Base-by-base conservation (phyloP, 441 rosid genomes). In the Pelargonium australe region DNA sequence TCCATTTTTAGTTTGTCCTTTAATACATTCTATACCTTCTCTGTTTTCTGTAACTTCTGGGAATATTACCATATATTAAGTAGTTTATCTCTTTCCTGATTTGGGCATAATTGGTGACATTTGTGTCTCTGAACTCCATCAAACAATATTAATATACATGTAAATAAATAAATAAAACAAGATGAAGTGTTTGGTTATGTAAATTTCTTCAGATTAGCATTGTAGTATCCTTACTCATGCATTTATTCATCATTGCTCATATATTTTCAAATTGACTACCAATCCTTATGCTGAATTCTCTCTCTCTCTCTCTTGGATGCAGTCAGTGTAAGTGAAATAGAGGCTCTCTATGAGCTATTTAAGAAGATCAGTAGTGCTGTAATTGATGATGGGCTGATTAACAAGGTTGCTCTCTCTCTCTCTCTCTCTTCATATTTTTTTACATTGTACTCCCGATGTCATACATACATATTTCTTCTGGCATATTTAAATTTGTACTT, bases 281-380 rank as follows among this genome's bases (percentile, higher is more conserved):
- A 34, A 34, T 34, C 1, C 40, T 34, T 34, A 34, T n/a, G n/a
- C n/a, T n/a, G n/a, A n/a, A n/a, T n/a, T n/a, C n/a, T n/a, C n/a
- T n/a, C n/a, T n/a, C 40, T 8, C 71, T 72, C 60, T 67, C 64
- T 55, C 69, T 61, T 64, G 20, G 73, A 16, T 85, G 91, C 91
- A 94, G 98, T 94, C 75, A 91, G 92, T 72, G 98, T 94, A 61
- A 94, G 98, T 80, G 97, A 94, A 85, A 88, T 94, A 63, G 97
- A 94, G 79, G 98, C 97, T 16, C 89, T 94, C 37, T 94, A 94
- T 72, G 98, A 94, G 81, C 95, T 94, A 28, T 94, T 94, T 73
- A 94, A 94, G 88, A 94, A 91, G 87, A 94, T 94, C 72, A 91
- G 98, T 84, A 91, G 98, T 65, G 97, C 96, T 16, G 98, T 91